These are phyloP conservation scores for Stellera chamaejasme DNA, from an alignment of 345 rosid genomes.

Conservation along the genomic window DNA sequence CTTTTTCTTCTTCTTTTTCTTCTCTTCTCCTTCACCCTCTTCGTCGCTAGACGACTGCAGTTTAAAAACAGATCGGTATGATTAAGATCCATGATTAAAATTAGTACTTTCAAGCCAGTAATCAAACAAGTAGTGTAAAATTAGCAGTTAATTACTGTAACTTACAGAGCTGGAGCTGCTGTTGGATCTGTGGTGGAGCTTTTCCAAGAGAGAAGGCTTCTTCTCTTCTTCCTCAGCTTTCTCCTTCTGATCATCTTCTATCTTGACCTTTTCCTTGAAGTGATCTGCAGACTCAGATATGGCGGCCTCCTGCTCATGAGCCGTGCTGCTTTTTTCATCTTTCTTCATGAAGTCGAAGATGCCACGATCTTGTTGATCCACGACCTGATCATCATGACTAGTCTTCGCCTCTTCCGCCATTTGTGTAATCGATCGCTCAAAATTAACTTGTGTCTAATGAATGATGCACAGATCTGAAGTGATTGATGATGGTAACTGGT, in stretches of 20 bases:
- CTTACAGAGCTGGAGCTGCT: slow-evolving; percentile 98
- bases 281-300: slow-evolving; percentile 37
- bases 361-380: slow-evolving; percentile 67
- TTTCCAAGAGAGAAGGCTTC: slow-evolving; percentile 48
- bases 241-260: slow-evolving; percentile 16
- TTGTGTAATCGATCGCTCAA: not conserved
- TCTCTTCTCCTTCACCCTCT: slow-evolving; percentile 66
- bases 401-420: slow-evolving; percentile 2
- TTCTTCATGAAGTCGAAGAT: slow-evolving; percentile 74
- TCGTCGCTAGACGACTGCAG: slow-evolving; percentile 87
- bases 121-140: not conserved
- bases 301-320: slow-evolving; percentile 40
- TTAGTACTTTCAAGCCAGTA: not conserved
- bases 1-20: slow-evolving; percentile 50
- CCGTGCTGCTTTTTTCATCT: slow-evolving; percentile 31
- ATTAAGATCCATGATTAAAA: not conserved
- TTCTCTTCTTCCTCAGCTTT: slow-evolving; percentile 28
- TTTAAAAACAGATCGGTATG: not conserved
- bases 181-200: slow-evolving; percentile 59
- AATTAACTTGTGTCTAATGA: not conserved
- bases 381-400: slow-evolving; percentile 15
- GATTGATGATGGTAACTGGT: not conserved
- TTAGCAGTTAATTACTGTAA: slow-evolving; percentile 1
- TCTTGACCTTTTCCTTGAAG: slow-evolving; percentile 53
- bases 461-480: too few relatives aligned